Evolutionary conservation across 495 filamentous ascomycete genomes (phyloP), one percentile per base, ranked within the genome.

Genomic region (Melanomma pulvis-pyrius): DNA sequence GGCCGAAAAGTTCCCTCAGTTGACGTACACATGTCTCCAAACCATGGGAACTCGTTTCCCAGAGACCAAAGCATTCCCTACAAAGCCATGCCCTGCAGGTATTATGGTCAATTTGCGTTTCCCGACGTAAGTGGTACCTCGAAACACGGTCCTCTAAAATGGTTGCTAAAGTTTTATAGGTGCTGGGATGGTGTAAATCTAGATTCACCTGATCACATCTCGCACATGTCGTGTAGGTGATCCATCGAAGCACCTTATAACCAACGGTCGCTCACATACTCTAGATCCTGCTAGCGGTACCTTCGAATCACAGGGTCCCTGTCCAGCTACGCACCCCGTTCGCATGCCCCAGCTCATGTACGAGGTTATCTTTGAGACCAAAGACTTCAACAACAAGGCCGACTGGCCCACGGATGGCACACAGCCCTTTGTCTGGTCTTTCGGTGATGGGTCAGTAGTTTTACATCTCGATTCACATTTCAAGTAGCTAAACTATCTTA

Each of bases 101-200:
- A 69, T 64, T 24, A 69, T 69, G 66, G 54, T 48, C 25, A 69
- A 64, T 34, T 9, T 64, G 17, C 52, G 60, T 3, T 69, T 69
- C 61, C 66, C 66, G 1, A 64, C 66, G 59, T 65, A 59, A 32
- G 63, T 4, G 30, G 13, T 32, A 0, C 15, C 12, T 9, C 22
- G 15, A 21, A 12, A 21, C 25, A 21, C 4, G 9, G 26, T 26
- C 54, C 11, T 19, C 7, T n/a, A n/a, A 56, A 34, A 44, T 1
- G 9, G 6, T 3, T 30, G 47, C 53, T 65, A 17, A 65, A 22
- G 17, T 12, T 1, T 22, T 22, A 19, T 25, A 67, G 63, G 19
- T 69, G 65, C 60, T 85, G 82, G 83, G 82, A 86, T 72, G 83
- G 83, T 47, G 77, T 17, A n/a, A n/a, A n/a, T n/a, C n/a, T n/a